A percentile compares a stretch with the other conserved stretches of the same genome.
These are phyloP conservation scores for Jaminaea rosea DNA, from an alignment of 1,284 basidiomycete genomes.

Conservation along the genomic window DNA sequence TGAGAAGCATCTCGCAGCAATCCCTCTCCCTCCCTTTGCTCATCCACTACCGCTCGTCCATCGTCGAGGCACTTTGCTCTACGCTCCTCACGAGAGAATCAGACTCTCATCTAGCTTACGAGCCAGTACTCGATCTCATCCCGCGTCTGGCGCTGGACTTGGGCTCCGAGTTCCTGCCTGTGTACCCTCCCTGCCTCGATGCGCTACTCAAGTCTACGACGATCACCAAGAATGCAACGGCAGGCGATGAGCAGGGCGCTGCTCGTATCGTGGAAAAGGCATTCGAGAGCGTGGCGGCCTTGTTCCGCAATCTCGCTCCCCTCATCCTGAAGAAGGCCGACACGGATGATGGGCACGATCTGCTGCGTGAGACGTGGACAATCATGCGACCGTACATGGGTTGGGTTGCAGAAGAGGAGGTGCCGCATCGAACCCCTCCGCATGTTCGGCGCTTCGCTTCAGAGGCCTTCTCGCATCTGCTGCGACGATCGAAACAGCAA, in stretches of 20 bases:
- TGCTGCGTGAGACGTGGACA: conserved; percentile 24
- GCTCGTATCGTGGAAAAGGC: conserved; percentile 41
- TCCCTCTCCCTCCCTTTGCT: conserved; percentile 37
- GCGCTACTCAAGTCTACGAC: conserved; percentile 36
- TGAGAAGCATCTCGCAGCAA: conserved; percentile 18
- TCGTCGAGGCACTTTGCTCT: conserved; percentile 15
- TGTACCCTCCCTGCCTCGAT: conserved; percentile 28
- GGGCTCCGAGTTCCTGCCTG: conserved; percentile 39
- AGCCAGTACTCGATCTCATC: conserved; percentile 41
- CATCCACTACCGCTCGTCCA: conserved; percentile 33
- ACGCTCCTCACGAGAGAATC: conserved; percentile 11
- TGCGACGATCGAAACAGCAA: conserved; percentile 30
- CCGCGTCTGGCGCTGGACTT: conserved; percentile 43
- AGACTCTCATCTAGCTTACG: conserved; percentile 32
- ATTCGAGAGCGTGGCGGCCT: conserved; percentile 38
- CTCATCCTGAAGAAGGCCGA: conserved; percentile 25
- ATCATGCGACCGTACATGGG: conserved; percentile 33
- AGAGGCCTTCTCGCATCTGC: conserved; percentile 42
- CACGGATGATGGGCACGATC: conserved; percentile 4
- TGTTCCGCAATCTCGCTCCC: conserved; percentile 34
- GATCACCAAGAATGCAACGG: conserved; percentile 28
- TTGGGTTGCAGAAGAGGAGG: conserved; percentile 5
- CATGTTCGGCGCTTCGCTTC: conserved; percentile 42
- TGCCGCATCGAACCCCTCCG: conserved; percentile 15
- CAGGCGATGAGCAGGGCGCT: conserved; percentile 36